phyloP scores from a whole-genome alignment of 2,329 filamentous ascomycete species.

The Teratosphaeria pseudoeucalypti region DNA sequence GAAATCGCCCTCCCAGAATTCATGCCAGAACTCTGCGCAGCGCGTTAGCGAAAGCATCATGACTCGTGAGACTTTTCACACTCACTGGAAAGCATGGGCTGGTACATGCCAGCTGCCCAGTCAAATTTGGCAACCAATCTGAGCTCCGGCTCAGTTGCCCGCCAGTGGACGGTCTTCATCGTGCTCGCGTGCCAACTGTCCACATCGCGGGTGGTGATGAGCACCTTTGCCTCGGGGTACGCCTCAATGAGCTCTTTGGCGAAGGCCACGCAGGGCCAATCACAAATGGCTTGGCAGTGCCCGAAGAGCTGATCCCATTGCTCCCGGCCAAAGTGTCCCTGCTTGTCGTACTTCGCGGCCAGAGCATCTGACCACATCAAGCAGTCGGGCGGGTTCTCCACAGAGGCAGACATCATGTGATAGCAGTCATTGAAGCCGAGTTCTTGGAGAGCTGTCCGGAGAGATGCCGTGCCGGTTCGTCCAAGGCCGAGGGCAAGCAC shows the following conservation, averaged over 20 bases:
- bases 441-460: constrained; percentile 54
- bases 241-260: constrained; percentile 59
- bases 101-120: constrained; percentile 59
- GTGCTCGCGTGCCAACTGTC: constrained; percentile 54
- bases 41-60: constrained; percentile 4
- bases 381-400: constrained; percentile 58
- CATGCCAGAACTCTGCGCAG: constrained; percentile 49
- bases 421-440: constrained; percentile 60
- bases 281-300: constrained; percentile 55
- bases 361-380: constrained; percentile 63
- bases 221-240: constrained; percentile 62
- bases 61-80: neutral
- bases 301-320: constrained; percentile 62
- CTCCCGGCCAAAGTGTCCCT: constrained; percentile 52
- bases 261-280: constrained; percentile 59
- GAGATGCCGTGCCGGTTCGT: constrained; percentile 60
- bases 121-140: constrained; percentile 44
- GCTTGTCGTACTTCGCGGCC: constrained; percentile 50
- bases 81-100: constrained; percentile 53
- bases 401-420: constrained; percentile 62
- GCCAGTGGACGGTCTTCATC: constrained; percentile 59
- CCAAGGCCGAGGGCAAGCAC: constrained; percentile 60
- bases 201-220: constrained; percentile 57
- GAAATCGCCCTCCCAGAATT: constrained; percentile 59
- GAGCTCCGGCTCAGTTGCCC: constrained; percentile 53